Evolutionary conservation across 2,329 filamentous ascomycete species (phyloP), one percentile per base, ranked within the genome.

Genomic region (Penicillium sp.): DNA sequence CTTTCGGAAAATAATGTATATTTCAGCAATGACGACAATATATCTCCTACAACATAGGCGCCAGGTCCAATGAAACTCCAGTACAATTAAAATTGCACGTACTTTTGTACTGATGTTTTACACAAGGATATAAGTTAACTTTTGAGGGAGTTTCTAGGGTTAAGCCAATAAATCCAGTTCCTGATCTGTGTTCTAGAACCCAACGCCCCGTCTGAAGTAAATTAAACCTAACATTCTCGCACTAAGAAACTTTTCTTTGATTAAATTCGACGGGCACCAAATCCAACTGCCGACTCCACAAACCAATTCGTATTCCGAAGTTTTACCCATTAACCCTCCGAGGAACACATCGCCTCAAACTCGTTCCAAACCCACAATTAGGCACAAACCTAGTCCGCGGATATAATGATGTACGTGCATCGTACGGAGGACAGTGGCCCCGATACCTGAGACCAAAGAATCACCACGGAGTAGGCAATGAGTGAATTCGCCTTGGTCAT

Each of bases 261-360:
- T 55, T 55, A 51, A 55, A 50, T 19, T 36, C 47, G 21, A 49
- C 27, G 44, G 29, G 27, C 33, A 50, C 48, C 48, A 52, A 42
- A 43, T 12, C 3, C n/a, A 42, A 31, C 27, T 41, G 42, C 15
- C 31, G 23, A 38, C 33, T 45, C 50, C 50, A 51, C 49, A 17
- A 21, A 49, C 31, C 23, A 39, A 35, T n/a, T 21, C 5, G 33
- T 48, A 35, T 2, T 13, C 5, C 13, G 31, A 12, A 10, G 25
- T 47, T 19, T 31, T 1, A 25, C 39, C 39, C 4, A 21, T 19
- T 39, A 6, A 21, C 6, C 10, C n/a, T 25, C 27, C 7, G 19
- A 21, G 29, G 21, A 33, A 33, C 21, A 33, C 12, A 33, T 19
- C 19, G 19, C 19, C 19, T 35, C 42, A 29, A 29, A 44, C 41